phyloP scores from a whole-genome alignment of 805 yeast species.

The Wickerhamia fluorescens region DNA sequence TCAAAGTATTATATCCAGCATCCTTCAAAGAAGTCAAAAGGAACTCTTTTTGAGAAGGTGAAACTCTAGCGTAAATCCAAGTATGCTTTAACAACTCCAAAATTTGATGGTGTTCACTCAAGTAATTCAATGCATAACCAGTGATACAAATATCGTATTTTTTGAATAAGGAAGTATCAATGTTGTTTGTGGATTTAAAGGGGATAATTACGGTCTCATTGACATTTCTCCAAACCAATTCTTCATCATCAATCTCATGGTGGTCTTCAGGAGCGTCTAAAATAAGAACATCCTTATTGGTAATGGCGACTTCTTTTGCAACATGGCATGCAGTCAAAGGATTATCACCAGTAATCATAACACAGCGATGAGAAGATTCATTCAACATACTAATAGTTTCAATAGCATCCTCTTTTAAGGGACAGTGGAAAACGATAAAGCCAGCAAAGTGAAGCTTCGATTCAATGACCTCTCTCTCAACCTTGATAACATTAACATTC shows the following conservation, averaged over 20 bases:
- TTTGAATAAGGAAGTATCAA: constrained; percentile 52
- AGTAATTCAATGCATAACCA: constrained; percentile 75
- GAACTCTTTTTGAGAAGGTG: constrained; percentile 93
- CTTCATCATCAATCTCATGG: constrained; percentile 40
- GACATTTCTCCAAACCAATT: constrained; percentile 79
- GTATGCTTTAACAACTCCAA: constrained; percentile 73
- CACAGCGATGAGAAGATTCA: constrained; percentile 89
- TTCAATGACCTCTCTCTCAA: constrained; percentile 75
- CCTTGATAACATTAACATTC: constrained; percentile 44
- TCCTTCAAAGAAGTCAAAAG: constrained; percentile 76
- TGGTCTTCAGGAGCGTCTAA: constrained; percentile 78
- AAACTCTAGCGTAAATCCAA: constrained; percentile 97
- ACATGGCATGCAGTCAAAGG: constrained; percentile 98
- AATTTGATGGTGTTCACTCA: constrained; percentile 63
- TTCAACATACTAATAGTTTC: constrained; percentile 87
- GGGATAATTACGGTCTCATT: constrained; percentile 69
- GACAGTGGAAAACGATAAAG: constrained; percentile 94
- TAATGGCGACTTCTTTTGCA: constrained; percentile 86
- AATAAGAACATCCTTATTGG: constrained; percentile 76
- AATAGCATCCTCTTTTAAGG: constrained; percentile 88
- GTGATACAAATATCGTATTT: constrained; percentile 84
- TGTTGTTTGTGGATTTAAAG: constrained; percentile 49
- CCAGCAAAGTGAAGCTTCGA: constrained; percentile 74
- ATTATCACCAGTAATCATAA: constrained; percentile 98
- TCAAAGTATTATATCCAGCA: constrained; percentile 85